These are phyloP conservation scores for Apiospora aurea DNA, from an alignment of 2,329 filamentous ascomycete genomes.

Conservation along the genomic window DNA sequence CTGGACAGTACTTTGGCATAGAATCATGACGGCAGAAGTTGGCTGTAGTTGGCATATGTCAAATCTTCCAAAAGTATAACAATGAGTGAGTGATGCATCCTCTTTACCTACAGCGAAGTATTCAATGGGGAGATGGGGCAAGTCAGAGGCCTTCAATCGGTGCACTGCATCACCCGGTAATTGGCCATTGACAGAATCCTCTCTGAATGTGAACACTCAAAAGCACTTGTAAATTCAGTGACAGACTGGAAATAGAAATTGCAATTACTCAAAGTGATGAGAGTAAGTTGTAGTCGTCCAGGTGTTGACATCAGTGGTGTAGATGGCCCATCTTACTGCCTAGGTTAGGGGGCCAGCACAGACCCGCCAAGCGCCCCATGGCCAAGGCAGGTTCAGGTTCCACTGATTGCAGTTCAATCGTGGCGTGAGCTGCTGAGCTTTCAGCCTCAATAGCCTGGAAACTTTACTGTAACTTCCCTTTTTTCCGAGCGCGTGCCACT, in stretches of 20 bases:
- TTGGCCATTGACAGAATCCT: not conserved
- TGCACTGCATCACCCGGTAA: not conserved
- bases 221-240: not conserved
- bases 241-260: not conserved
- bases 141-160: not conserved
- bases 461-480: slow-evolving; percentile 23
- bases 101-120: not conserved
- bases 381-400: not conserved
- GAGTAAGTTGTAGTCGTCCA: not conserved
- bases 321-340: not conserved
- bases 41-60: too few species aligned
- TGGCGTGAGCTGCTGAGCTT: slow-evolving; percentile 16
- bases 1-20: not conserved
- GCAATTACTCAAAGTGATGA: not conserved
- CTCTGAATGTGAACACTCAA: not conserved
- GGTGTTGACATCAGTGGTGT: not conserved
- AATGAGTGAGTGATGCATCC: not conserved
- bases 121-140: not conserved
- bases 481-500: slow-evolving; percentile 20
- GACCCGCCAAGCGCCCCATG: not conserved
- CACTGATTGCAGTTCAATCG: slow-evolving; percentile 14
- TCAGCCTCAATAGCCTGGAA: slow-evolving; percentile 5
- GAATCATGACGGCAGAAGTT: not conserved
- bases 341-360: not conserved
- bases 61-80: too few species aligned